Evolutionary conservation across 108 stramenopile species (phyloP).

Genomic region (Aureococcus anophagefferens): DNA sequence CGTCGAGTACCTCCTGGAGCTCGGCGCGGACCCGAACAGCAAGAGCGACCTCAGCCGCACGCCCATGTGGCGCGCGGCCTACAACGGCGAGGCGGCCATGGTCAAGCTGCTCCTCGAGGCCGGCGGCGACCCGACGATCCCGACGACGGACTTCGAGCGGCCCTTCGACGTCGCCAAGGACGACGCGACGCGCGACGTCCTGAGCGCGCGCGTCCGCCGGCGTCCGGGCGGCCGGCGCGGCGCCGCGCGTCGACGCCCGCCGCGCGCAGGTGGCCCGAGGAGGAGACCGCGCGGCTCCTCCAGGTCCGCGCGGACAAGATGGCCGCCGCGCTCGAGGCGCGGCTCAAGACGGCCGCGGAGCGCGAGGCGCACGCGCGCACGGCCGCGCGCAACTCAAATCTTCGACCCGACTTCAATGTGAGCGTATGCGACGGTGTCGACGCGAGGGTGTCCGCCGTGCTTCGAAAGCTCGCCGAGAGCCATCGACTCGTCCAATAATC

Average conservation of each 20-base stretch:
- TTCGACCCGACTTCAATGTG: no score
- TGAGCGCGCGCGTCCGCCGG: no score
- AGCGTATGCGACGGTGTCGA: no score
- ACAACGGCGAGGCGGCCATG: conserved; percentile 22
- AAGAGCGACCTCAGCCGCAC: conserved; percentile 21
- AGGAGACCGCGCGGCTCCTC: conserved; percentile 16
- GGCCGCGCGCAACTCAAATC: no score
- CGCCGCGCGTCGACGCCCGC: no score
- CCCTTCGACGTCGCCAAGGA: conserved; percentile 31
- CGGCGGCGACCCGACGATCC: conserved; percentile 21
- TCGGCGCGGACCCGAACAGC: conserved; percentile 33
- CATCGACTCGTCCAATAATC: no score
- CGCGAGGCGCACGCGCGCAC: conserved; percentile 23
- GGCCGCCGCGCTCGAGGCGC: conserved; percentile 13
- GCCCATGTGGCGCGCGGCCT: conserved; percentile 27
- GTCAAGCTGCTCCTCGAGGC: conserved; percentile 21
- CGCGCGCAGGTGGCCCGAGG: conserved; percentile 28
- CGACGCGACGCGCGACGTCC: conserved; percentile 17
- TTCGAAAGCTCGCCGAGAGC: no score
- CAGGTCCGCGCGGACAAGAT: conserved; percentile 13
- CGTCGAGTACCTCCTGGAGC: conserved; percentile 19
- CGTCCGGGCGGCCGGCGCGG: no score
- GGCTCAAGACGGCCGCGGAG: conserved; percentile 31
- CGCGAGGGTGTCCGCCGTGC: no score
- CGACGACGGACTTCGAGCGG: conserved; percentile 15